Conservation (phyloP, 305 asterid genomes). For the Ilex paraguariensis region DNA sequence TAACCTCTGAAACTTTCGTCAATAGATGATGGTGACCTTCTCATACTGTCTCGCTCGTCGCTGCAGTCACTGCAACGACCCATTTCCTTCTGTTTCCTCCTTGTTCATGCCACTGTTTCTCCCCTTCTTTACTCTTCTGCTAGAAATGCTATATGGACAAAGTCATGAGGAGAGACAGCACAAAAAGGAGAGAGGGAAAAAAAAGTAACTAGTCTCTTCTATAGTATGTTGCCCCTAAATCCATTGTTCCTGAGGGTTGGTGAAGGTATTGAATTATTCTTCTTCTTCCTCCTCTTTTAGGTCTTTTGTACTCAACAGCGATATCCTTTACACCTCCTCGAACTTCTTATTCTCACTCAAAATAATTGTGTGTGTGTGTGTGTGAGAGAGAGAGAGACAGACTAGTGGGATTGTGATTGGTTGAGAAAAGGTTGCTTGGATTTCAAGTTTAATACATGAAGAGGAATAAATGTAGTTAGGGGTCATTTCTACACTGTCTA, state of each 20-base stretch:
- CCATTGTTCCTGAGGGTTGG: slow-evolving; percentile 31
- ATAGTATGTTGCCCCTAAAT: slow-evolving; percentile 22
- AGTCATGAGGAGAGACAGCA: slow-evolving; percentile 5
- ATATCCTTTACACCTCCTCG: not conserved
- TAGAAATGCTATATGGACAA: slow-evolving; percentile 20
- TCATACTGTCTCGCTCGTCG: slow-evolving; percentile 6
- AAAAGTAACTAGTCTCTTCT: slow-evolving; percentile 32
- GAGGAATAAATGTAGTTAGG: slow-evolving; percentile 24
- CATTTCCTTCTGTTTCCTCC: slow-evolving; percentile 15
- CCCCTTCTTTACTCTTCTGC: not conserved
- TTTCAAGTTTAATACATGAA: slow-evolving; percentile 25
- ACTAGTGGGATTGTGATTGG: not conserved
- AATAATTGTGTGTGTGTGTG: not conserved
- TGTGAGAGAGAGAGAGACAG: slow-evolving; percentile 1
- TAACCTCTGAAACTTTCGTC: not conserved
- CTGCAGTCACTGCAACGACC: slow-evolving; percentile 20
- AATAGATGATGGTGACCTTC: slow-evolving; percentile 7
- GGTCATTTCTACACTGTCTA: no score
- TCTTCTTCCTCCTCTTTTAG: slow-evolving; percentile 8
- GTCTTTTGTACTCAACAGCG: not conserved
- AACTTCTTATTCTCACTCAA: slow-evolving; percentile 1
- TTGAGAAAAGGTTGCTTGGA: slow-evolving; percentile 23
- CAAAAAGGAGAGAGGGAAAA: slow-evolving; percentile 23
- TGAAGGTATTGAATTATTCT: slow-evolving; percentile 33
- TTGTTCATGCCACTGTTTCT: no score